Conservation (phyloP, 2,329 filamentous ascomycete genomes). For the Talaromyces sp. region DNA sequence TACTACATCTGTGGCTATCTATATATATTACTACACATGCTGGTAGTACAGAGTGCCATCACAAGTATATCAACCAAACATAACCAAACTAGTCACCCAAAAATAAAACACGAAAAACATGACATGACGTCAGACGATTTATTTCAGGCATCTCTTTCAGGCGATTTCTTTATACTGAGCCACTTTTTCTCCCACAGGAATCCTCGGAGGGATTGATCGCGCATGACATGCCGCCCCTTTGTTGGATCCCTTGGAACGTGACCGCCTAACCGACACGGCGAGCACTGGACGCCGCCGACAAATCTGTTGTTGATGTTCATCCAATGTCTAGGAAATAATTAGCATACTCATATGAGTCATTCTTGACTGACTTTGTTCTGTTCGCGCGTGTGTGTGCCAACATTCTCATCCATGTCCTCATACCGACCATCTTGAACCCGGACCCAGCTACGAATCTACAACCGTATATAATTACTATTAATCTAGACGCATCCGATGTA, state of each 20-base stretch:
- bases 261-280: no score
- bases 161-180: neutral
- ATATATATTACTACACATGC: no score
- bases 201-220: neutral
- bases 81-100: neutral
- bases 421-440: neutral
- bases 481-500: neutral
- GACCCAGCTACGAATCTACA: neutral
- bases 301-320: no score
- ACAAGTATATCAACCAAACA: neutral
- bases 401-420: neutral
- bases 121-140: neutral
- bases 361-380: no score
- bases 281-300: no score
- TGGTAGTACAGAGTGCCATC: neutral
- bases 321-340: no score
- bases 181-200: neutral
- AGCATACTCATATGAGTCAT: no score
- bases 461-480: no score
- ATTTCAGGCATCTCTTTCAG: no score
- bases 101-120: neutral
- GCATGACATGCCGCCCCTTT: neutral
- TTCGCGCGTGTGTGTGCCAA: no score
- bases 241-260: neutral
- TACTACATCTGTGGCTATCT: no score